Conservation (phyloP, 2,329 filamentous ascomycete species). For the Keithomyces neogunnii region DNA sequence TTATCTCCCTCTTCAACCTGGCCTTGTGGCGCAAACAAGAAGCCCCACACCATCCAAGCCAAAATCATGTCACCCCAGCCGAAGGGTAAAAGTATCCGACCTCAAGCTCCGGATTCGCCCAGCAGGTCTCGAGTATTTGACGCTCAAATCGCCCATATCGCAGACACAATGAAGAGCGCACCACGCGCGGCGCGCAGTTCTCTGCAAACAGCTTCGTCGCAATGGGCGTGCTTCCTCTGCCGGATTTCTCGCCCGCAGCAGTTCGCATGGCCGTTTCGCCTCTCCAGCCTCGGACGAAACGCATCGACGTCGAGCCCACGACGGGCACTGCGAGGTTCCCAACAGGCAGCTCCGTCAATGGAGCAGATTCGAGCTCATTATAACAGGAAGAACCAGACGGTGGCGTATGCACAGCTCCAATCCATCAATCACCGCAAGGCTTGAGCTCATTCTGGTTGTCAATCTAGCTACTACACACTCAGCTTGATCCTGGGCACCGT, state of each 20-base stretch:
- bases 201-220: slow-evolving; percentile 14
- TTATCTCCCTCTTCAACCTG: too few species aligned
- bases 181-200: slow-evolving; percentile 26
- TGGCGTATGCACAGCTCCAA: slow-evolving; percentile 21
- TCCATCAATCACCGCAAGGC: not conserved
- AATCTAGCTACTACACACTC: slow-evolving; percentile 59
- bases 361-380: slow-evolving; percentile 57
- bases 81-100: slow-evolving; percentile 1
- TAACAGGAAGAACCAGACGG: slow-evolving; percentile 58
- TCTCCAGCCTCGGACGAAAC: slow-evolving; percentile 20
- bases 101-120: not conserved
- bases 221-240: slow-evolving; percentile 31
- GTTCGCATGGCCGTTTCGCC: slow-evolving; percentile 8
- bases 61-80: slow-evolving; percentile 6
- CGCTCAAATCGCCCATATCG: not conserved
- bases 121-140: not conserved
- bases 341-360: slow-evolving; percentile 37
- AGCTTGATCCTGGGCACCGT: slow-evolving; percentile 74
- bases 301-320: slow-evolving; percentile 21
- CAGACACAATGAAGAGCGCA: slow-evolving; percentile 29
- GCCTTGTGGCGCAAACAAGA: not conserved
- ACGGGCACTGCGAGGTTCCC: slow-evolving; percentile 16
- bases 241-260: slow-evolving; percentile 22
- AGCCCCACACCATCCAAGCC: not conserved
- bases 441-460: not conserved